Evolutionary conservation across 2,329 filamentous ascomycete genomes (phyloP).

Genomic region (Neofusicoccum kwambonambiense): DNA sequence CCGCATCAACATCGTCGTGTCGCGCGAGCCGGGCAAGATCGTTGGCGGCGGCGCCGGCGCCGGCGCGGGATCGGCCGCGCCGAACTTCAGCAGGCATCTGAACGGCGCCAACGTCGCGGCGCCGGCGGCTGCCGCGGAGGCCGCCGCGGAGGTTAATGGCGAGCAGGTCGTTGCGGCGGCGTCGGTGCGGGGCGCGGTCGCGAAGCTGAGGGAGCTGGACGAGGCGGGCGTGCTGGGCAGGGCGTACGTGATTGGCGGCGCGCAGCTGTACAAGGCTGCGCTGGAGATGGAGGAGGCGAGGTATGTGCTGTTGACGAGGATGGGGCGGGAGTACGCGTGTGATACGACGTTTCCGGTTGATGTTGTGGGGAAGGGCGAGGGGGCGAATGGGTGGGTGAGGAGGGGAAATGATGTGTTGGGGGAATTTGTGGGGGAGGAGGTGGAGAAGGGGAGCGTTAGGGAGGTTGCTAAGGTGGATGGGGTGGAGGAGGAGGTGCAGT

Average conservation of each 20-base stretch:
- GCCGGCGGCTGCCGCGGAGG: too few species aligned
- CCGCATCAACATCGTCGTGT: slow-evolving; percentile 80
- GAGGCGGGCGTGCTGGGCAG: slow-evolving; percentile 46
- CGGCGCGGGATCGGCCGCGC: neutral
- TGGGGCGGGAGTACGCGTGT: slow-evolving; percentile 69
- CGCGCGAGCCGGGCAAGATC: slow-evolving; percentile 39
- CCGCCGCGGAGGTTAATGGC: too few species aligned
- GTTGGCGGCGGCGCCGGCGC: too few species aligned
- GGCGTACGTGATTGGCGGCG: slow-evolving; percentile 87
- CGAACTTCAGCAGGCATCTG: too few species aligned
- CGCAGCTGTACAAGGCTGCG: slow-evolving; percentile 76
- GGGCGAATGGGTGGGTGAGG: slow-evolving; percentile 53
- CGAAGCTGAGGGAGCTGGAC: slow-evolving; percentile 7
- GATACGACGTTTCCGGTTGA: slow-evolving; percentile 71
- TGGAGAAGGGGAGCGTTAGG: slow-evolving; percentile 53
- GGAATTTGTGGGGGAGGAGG: slow-evolving; percentile 65
- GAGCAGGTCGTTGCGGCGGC: neutral
- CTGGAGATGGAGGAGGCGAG: slow-evolving; percentile 58
- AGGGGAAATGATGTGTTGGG: slow-evolving; percentile 54
- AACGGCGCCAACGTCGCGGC: too few species aligned
- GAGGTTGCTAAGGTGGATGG: neutral
- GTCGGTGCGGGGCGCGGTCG: neutral
- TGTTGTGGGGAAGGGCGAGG: slow-evolving; percentile 44
- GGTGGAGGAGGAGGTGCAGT: slow-evolving; percentile 63
- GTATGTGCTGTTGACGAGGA: slow-evolving; percentile 68